phyloP scores from a whole-genome alignment of 2,329 filamentous ascomycete genomes.

The Neonectria neomacrospora region DNA sequence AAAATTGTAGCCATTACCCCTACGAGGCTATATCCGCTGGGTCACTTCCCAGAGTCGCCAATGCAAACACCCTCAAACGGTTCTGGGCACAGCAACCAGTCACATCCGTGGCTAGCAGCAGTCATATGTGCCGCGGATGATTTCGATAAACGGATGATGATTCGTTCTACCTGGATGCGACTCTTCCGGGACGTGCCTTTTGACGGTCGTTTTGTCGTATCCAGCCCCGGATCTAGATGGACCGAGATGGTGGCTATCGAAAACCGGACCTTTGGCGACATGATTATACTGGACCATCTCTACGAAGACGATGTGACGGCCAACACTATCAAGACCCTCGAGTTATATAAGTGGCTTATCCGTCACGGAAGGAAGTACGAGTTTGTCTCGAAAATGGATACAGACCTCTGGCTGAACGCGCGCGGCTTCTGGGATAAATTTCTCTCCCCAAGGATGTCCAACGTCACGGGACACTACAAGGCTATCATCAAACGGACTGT shows the following conservation, averaged over 20 bases:
- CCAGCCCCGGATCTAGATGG: conserved; percentile 46
- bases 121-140: conserved; percentile 46
- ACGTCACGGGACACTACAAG: conserved; percentile 16
- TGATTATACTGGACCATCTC: conserved; percentile 49
- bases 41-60: conserved; percentile 43
- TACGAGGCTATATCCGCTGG: conserved; percentile 29
- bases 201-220: conserved; percentile 46
- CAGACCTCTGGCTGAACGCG: conserved; percentile 48
- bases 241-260: conserved; percentile 42
- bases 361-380: conserved; percentile 38
- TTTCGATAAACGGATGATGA: conserved; percentile 45
- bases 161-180: conserved; percentile 48
- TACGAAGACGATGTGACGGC: conserved; percentile 47
- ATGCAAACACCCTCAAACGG: conserved; percentile 17
- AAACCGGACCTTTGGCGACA: conserved; percentile 49
- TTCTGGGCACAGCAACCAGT: neutral
- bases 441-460: conserved; percentile 39
- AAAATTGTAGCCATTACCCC: neutral
- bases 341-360: conserved; percentile 49
- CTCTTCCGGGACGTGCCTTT: conserved; percentile 46
- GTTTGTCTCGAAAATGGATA: conserved; percentile 49
- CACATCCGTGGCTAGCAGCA: conserved; percentile 44
- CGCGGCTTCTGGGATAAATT: conserved; percentile 47
- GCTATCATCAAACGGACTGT: conserved; percentile 41
- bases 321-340: conserved; percentile 50